Evolutionary conservation across 768 basidiomycete species (phyloP).

Genomic region (Suillus americanus): DNA sequence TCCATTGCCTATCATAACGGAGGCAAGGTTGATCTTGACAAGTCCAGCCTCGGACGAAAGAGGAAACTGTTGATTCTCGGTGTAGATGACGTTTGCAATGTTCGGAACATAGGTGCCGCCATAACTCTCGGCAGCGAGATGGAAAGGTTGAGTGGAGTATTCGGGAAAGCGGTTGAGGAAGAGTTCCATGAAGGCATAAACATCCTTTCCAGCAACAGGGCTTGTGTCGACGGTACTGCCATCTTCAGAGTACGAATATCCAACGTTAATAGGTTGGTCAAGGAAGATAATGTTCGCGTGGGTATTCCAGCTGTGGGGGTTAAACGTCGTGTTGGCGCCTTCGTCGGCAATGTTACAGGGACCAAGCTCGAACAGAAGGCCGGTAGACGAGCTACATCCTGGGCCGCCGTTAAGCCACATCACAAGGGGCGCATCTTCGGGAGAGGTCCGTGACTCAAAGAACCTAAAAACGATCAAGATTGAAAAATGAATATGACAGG

Average conservation of each 20-base stretch:
- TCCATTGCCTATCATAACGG: slow-evolving; percentile 86
- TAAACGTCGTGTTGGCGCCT: slow-evolving; percentile 68
- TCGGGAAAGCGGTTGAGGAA: slow-evolving; percentile 77
- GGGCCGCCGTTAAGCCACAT: slow-evolving; percentile 90
- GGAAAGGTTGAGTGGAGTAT: slow-evolving; percentile 70
- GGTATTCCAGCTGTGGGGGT: slow-evolving; percentile 85
- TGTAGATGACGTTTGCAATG: slow-evolving; percentile 80
- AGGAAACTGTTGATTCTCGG: slow-evolving; percentile 65
- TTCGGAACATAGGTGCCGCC: slow-evolving; percentile 82
- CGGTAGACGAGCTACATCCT: slow-evolving; percentile 73
- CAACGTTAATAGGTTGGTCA: slow-evolving; percentile 83
- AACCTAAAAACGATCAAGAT: slow-evolving; percentile 50
- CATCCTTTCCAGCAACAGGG: slow-evolving; percentile 87
- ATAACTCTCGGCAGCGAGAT: slow-evolving; percentile 81
- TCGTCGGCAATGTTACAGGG: slow-evolving; percentile 75
- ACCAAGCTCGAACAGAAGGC: slow-evolving; percentile 90
- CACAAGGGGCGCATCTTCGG: slow-evolving; percentile 76
- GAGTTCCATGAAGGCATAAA: slow-evolving; percentile 81
- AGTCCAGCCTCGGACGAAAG: slow-evolving; percentile 46
- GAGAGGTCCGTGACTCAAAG: slow-evolving; percentile 80
- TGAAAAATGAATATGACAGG: neutral
- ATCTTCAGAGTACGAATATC: slow-evolving; percentile 82
- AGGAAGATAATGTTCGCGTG: slow-evolving; percentile 62
- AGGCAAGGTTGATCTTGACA: slow-evolving; percentile 75
- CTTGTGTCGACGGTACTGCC: slow-evolving; percentile 74